These are phyloP conservation scores for Sporothrix pseudoabietina DNA, from an alignment of 2,329 filamentous ascomycete genomes.

Conservation along the genomic window DNA sequence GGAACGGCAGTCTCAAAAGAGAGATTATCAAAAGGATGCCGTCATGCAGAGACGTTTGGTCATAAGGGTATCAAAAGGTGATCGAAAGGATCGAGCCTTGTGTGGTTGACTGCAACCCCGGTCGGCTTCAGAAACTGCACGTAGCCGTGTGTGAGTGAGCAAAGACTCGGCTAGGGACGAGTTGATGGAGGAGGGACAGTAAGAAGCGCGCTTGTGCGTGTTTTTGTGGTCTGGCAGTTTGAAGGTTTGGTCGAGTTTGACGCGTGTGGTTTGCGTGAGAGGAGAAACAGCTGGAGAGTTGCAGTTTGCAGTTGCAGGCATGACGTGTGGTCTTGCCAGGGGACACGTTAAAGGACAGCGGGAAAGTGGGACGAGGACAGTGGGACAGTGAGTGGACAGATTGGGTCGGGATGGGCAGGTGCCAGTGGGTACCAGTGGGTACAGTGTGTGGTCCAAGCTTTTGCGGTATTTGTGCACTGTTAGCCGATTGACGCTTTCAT, in stretches of 20 bases:
- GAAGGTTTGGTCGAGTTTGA: not conserved
- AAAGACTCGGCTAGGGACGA: constrained; percentile 6
- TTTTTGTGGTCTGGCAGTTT: not conserved
- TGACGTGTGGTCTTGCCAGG: constrained; percentile 18
- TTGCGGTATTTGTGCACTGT: constrained; percentile 14
- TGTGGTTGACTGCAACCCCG: not conserved
- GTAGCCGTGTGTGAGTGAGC: not conserved
- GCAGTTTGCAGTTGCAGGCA: not conserved
- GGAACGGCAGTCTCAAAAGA: not conserved
- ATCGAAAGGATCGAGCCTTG: not conserved
- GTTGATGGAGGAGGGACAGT: not conserved
- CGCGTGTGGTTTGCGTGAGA: not conserved
- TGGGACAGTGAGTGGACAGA: constrained; percentile 9
- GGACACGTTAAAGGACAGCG: not conserved
- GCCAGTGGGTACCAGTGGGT: not conserved
- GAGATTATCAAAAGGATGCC: not conserved
- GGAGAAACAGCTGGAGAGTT: not conserved
- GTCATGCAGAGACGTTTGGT: not conserved
- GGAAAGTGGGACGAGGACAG: constrained; percentile 1
- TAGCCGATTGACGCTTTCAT: not conserved
- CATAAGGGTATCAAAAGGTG: not conserved
- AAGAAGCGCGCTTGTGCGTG: not conserved
- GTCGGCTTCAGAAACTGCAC: constrained; percentile 17
- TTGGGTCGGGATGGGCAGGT: not conserved
- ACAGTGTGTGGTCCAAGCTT: constrained; percentile 16